Base-by-base conservation (phyloP, 352 stramenopile genomes). In the Phytophthora capsici region DNA sequence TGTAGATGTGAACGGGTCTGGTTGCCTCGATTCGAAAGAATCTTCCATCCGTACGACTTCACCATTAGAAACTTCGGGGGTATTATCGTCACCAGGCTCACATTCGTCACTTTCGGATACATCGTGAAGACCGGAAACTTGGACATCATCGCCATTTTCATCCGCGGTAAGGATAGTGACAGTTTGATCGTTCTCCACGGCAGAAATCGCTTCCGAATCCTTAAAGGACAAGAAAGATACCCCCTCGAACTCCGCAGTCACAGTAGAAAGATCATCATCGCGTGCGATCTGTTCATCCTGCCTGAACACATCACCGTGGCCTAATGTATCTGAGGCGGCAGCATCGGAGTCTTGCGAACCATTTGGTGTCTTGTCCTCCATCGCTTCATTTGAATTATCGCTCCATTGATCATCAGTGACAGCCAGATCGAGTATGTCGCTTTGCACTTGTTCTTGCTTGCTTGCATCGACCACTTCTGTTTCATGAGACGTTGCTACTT, bases 121-220 rank as follows among this genome's bases (percentile, higher is more conserved):
- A 47, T 28, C 19, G 6, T 63, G 56, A 10, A 58, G 13, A 37
- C 47, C 26, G 22, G 28, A 10, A 23, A 14, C 13, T 37, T 51
- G 25, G n/a, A 53, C 20, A 20, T 63, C 38, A 13, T 43, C 54
- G 8, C 54, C 68, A 26, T 47, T 50, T 16, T 41, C n/a, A 30
- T 47, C 44, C 16, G 25, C 0, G 16, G 41, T 56, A 16, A 10
- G 17, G n/a, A 3, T 9, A 43, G 10, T 9, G n/a, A 25, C 43
- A 28, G 57, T 52, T 9, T 45, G 30, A 17, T 30, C 45, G 6
- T 60, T 4, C 2, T 48, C 36, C 40, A n/a, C 38, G 26, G 32
- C 8, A 43, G n/a, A 4, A 56, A 32, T 4, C 14, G 26, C n/a
- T 2, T 56, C 48, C 5, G 41, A 38, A 41, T 48, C 40, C 3